A percentile compares a stretch with the other conserved stretches of the same genome.
Conservation (phyloP, 2,329 filamentous ascomycete species). For the Aspergillus brunneoviolaceus region DNA sequence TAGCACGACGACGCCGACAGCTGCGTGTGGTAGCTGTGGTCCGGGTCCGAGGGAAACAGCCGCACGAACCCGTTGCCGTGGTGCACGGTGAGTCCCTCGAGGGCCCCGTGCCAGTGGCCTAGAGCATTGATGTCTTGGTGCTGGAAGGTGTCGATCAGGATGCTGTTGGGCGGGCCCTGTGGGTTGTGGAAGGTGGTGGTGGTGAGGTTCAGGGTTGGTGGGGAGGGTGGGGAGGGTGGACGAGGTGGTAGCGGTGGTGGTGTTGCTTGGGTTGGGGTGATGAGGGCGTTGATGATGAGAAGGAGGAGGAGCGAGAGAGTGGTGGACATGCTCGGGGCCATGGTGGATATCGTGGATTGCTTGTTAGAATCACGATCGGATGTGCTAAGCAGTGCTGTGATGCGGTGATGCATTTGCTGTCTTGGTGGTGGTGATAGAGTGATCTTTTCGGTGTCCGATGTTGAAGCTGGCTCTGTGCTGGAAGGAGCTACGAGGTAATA, state of each 20-base stretch:
- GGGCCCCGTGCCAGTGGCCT: constrained; percentile 65
- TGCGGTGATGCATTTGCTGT: not conserved
- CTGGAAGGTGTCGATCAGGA: constrained; percentile 62
- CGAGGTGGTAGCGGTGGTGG: not conserved
- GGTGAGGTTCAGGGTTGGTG: not conserved
- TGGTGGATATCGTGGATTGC: not conserved
- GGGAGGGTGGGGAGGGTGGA: not conserved
- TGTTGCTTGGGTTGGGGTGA: not conserved
- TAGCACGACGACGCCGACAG: constrained; percentile 54
- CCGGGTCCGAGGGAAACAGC: constrained; percentile 59
- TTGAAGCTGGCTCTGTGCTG: not conserved
- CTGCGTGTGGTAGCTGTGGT: constrained; percentile 62
- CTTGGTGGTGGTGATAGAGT: too few relatives aligned
- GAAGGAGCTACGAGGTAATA: not conserved
- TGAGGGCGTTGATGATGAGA: not conserved
- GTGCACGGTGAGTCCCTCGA: constrained; percentile 57
- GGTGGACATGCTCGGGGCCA: not conserved
- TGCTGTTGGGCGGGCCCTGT: not conserved
- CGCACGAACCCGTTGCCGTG: constrained; percentile 55
- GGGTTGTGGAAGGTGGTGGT: not conserved
- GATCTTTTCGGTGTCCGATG: too few relatives aligned
- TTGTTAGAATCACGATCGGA: not conserved
- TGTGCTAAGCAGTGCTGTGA: not conserved
- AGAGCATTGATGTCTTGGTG: constrained; percentile 57
- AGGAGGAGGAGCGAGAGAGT: not conserved